A percentile compares a stretch with the other conserved stretches of the same genome.
Evolutionary conservation across 179 eudicot genomes (phyloP).

Genomic region (Carnegiea gigantea): DNA sequence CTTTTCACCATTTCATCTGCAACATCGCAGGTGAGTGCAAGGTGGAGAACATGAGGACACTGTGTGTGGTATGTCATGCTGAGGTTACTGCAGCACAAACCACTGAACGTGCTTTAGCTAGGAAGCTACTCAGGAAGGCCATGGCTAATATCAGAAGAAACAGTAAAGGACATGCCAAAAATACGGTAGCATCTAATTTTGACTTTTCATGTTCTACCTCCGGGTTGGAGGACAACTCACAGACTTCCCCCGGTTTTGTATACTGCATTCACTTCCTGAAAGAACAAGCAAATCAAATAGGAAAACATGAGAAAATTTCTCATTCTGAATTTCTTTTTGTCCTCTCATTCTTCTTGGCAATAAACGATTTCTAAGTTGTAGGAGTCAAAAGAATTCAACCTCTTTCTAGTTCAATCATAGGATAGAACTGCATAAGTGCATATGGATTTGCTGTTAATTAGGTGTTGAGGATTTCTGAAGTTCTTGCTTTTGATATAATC

Average conservation of each 20-base stretch:
- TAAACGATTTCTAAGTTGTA: background rate
- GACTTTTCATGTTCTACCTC: background rate
- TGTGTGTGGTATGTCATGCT: slow-evolving; percentile 94
- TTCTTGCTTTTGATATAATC: too few relatives aligned
- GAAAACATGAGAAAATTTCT: background rate
- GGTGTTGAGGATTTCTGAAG: too few relatives aligned
- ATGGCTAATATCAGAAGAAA: slow-evolving; percentile 31
- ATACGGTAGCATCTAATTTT: slow-evolving; percentile 37
- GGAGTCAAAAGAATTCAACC: background rate
- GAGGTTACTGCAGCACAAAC: slow-evolving; percentile 84
- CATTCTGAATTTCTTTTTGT: background rate
- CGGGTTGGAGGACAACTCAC: background rate
- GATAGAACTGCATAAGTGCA: background rate
- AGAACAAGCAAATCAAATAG: background rate
- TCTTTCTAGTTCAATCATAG: background rate
- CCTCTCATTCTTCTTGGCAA: background rate
- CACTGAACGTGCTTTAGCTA: slow-evolving; percentile 57
- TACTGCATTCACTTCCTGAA: background rate
- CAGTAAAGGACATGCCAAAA: slow-evolving; percentile 27
- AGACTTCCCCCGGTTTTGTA: background rate
- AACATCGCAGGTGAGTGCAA: slow-evolving; percentile 76
- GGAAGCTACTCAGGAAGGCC: slow-evolving; percentile 54
- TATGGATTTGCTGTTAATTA: too few relatives aligned
- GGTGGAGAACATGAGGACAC: slow-evolving; percentile 92
- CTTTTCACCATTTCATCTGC: background rate